These are phyloP conservation scores for Vigna hirtella DNA, from an alignment of 306 rosid genomes.

Conservation along the genomic window DNA sequence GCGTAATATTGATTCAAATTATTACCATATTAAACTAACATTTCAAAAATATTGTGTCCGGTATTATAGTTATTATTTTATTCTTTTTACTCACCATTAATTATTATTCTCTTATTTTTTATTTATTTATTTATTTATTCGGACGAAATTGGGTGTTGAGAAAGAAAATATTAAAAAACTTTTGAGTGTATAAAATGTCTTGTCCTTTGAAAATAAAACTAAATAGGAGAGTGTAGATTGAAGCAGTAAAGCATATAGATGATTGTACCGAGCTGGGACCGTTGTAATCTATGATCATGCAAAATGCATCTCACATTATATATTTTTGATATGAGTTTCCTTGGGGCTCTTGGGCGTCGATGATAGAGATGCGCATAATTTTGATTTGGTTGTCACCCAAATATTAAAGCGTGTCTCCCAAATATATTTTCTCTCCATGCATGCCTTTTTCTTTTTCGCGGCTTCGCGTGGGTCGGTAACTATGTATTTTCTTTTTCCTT, in stretches of 20 bases:
- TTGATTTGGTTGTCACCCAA: conserved; percentile 31
- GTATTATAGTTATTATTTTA: no score
- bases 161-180: not conserved
- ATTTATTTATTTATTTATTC: no score
- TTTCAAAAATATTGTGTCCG: no score
- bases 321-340: not conserved
- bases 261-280: conserved; percentile 9
- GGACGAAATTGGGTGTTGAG: no score
- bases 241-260: not conserved
- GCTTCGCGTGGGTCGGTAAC: conserved; percentile 24
- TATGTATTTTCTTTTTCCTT: not conserved
- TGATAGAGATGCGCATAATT: conserved; percentile 31
- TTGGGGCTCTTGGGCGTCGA: not conserved
- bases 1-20: no score
- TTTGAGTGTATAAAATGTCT: not conserved
- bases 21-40: no score
- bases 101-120: no score
- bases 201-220: not conserved
- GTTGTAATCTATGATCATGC: not conserved
- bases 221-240: not conserved
- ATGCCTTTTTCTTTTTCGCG: conserved; percentile 22
- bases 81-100: no score
- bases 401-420: conserved; percentile 25
- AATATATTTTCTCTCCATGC: conserved; percentile 3
- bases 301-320: conserved; percentile 29